Base-by-base conservation (phyloP, 495 filamentous ascomycete species). In the Aspergillus bridgeri region DNA sequence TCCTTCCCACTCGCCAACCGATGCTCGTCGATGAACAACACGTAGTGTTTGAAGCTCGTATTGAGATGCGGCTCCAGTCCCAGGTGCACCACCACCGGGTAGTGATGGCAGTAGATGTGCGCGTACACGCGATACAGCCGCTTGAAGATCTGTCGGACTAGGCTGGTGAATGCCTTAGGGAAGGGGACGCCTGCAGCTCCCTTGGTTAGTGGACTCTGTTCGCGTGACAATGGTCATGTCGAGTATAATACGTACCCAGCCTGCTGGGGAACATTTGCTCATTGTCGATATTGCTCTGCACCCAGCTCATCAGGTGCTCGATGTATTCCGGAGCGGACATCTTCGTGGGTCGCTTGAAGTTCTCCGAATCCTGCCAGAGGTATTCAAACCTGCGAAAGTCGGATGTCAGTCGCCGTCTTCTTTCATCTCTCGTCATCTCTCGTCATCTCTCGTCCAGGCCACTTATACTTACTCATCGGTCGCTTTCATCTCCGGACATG, bases 91-190 rank as follows among this genome's bases (percentile, higher is more conserved):
- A 98, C 87, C 46, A 98, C 94, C 17, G 92, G 92, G 74, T 98
- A 98, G 76, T 98, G 94, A 72, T 98, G 94, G 81, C 94, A 98
- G 82, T 98, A 98, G 65, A 98, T 96, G 73, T 98, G 94, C 42
- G 94, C 94, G 74, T 98, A 98, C 51, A 98, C 93, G 57, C 94
- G 89, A 75, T 98, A 98, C 72, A 98, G 86, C 62, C 94, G 89
- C 81, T 98, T 98, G 83, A 98, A 96, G 63, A 98, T 87, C 77
- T 96, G 91, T 53, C 91, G 88, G 48, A 96, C 83, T 53, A 94
- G 84, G 57, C 85, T 78, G 38, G 90, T 86, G 75, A 98, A 98
- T 15, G 85, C 86, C 71, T 96, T 96, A 43, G 94, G 93, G 75
- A 98, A 98, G 4, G 94, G 89, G 4, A 97, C 92, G 60, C 94